phyloP scores from a whole-genome alignment of 768 basidiomycete genomes.

The Tricholoma hemisulphureum region DNA sequence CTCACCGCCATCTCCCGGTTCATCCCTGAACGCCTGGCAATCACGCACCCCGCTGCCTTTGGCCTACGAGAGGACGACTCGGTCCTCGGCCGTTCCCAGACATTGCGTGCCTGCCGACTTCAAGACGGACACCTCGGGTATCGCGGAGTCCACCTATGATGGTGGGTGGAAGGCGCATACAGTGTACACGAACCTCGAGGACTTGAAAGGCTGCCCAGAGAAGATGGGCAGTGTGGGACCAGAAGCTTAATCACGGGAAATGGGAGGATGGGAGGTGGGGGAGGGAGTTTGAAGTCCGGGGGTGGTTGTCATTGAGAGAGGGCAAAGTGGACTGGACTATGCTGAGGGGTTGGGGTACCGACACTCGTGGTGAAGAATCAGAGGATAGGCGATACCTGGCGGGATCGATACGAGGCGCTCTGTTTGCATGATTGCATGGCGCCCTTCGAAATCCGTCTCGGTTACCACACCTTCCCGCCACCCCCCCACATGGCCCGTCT shows the following conservation, averaged over 20 bases:
- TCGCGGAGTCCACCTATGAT: slow-evolving; percentile 45
- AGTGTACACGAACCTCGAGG: slow-evolving; percentile 58
- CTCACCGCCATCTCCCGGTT: slow-evolving; percentile 12
- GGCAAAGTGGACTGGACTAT: slow-evolving; percentile 62
- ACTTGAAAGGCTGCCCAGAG: slow-evolving; percentile 52
- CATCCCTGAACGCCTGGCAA: slow-evolving; percentile 15
- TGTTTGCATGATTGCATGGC: slow-evolving; percentile 67
- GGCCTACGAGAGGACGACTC: slow-evolving; percentile 28
- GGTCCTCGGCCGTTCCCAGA: slow-evolving; percentile 44
- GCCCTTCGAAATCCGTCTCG: too few relatives aligned
- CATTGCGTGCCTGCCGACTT: slow-evolving; percentile 59
- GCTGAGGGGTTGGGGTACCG: slow-evolving; percentile 56
- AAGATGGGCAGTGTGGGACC: slow-evolving; percentile 47
- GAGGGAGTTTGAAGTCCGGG: slow-evolving; percentile 42
- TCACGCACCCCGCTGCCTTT: slow-evolving; percentile 25
- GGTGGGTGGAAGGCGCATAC: slow-evolving; percentile 60
- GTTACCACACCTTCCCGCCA: slow-evolving; percentile 56
- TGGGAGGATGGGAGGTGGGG: slow-evolving; percentile 51
- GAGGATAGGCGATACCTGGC: slow-evolving; percentile 63
- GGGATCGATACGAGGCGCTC: slow-evolving; percentile 61
- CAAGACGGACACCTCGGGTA: slow-evolving; percentile 47
- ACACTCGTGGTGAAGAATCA: slow-evolving; percentile 60
- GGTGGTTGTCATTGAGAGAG: slow-evolving; percentile 63
- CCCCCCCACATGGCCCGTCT: slow-evolving; percentile 65
- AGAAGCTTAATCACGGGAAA: slow-evolving; percentile 46